A percentile compares a stretch with the other conserved stretches of the same genome.
phyloP scores from a whole-genome alignment of 768 basidiomycete genomes.

The Piloderma croceum region DNA sequence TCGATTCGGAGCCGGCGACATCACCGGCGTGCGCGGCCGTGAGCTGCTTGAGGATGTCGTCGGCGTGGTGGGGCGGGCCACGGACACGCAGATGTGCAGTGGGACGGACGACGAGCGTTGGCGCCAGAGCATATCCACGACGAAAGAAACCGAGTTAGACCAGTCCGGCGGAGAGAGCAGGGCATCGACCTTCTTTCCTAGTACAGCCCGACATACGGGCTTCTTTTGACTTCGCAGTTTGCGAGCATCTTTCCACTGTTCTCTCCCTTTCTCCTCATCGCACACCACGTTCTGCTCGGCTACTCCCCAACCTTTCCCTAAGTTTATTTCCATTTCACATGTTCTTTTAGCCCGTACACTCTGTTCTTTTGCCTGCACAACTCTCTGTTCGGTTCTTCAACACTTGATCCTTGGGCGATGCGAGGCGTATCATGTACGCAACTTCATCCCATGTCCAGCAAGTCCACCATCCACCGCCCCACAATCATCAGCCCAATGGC shows the following conservation, averaged over 20 bases:
- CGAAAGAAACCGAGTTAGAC: too few relatives aligned
- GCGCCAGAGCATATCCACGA: too few relatives aligned
- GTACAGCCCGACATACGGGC: too few relatives aligned
- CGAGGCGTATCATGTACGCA: constrained; percentile 55
- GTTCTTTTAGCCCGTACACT: constrained; percentile 9
- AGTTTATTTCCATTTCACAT: constrained; percentile 16
- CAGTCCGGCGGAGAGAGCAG: too few relatives aligned
- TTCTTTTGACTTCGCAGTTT: too few relatives aligned
- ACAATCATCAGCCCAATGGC: constrained; percentile 27
- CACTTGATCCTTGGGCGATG: constrained; percentile 42
- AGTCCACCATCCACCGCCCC: constrained; percentile 35
- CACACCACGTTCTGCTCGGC: neutral
- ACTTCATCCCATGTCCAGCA: constrained; percentile 42
- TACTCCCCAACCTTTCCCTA: constrained; percentile 4
- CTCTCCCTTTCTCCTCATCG: neutral
- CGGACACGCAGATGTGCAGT: too few relatives aligned
- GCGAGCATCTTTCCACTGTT: neutral
- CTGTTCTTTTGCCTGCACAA: constrained; percentile 13
- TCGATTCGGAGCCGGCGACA: too few relatives aligned
- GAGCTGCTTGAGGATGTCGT: too few relatives aligned
- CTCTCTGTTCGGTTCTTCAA: constrained; percentile 25
- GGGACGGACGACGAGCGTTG: too few relatives aligned
- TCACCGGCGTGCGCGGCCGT: too few relatives aligned
- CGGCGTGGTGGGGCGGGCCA: too few relatives aligned
- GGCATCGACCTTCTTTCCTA: too few relatives aligned